Percentiles rank a stretch among this genome's conserved stretches.
Conservation (phyloP, 495 filamentous ascomycete species). For the Tuber umbilicatum region DNA sequence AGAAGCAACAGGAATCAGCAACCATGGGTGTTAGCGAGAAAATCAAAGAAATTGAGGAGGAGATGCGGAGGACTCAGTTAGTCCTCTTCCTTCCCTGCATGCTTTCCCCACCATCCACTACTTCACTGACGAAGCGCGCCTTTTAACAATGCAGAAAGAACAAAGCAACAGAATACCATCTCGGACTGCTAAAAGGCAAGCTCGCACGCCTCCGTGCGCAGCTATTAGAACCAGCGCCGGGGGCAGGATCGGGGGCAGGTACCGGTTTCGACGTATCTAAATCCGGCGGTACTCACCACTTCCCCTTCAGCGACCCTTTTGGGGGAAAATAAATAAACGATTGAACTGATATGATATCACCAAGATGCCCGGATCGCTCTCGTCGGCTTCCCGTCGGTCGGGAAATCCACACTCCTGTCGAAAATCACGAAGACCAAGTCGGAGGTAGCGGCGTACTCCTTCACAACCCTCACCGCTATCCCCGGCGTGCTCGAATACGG, state of each 20-base stretch:
- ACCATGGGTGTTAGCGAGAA: slow-evolving; percentile 99
- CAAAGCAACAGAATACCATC: slow-evolving; percentile 98
- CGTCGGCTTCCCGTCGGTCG: slow-evolving; percentile 96
- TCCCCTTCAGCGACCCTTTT: not conserved
- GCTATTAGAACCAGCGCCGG: slow-evolving; percentile 82
- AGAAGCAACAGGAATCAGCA: slow-evolving; percentile 35
- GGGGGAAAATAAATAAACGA: not conserved
- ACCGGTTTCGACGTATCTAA: slow-evolving; percentile 95
- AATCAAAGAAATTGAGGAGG: slow-evolving; percentile 99
- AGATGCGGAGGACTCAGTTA: slow-evolving; percentile 92
- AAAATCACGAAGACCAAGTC: slow-evolving; percentile 99
- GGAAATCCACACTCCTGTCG: slow-evolving; percentile 96
- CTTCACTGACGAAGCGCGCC: slow-evolving; percentile 13
- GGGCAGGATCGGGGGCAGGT: slow-evolving; percentile 63
- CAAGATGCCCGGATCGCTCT: slow-evolving; percentile 88
- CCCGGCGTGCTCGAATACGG: slow-evolving; percentile 97
- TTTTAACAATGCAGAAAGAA: slow-evolving; percentile 57
- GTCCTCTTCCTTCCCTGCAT: not conserved
- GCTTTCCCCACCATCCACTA: slow-evolving; percentile 3
- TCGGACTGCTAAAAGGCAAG: slow-evolving; percentile 97
- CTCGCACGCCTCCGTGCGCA: slow-evolving; percentile 92
- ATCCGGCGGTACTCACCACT: slow-evolving; percentile 51
- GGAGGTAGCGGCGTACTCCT: slow-evolving; percentile 92
- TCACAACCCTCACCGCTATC: slow-evolving; percentile 96
- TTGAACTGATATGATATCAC: slow-evolving; percentile 8